phyloP scores from a whole-genome alignment of 208 protist species.

The Leishmania mexicana region DNA sequence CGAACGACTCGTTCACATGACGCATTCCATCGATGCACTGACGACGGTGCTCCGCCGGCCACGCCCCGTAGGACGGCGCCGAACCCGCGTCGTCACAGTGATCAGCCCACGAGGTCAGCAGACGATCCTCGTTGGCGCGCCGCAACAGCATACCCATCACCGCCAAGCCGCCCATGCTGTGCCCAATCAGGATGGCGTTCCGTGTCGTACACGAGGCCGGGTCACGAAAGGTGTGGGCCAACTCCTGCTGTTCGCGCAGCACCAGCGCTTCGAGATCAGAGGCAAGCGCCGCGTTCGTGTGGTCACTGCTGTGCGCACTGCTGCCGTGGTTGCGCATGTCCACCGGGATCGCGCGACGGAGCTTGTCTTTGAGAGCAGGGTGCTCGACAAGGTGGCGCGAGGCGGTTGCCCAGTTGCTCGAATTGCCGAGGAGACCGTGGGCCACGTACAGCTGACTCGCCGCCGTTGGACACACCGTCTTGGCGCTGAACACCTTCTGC shows the following conservation, averaged over 20 bases:
- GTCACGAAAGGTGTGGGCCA: constrained; percentile 13
- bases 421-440: constrained; percentile 81
- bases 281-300: constrained; percentile 69
- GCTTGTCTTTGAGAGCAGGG: constrained; percentile 31
- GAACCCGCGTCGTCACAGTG: constrained; percentile 10
- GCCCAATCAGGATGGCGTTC: constrained; percentile 66
- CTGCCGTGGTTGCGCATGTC: constrained; percentile 90
- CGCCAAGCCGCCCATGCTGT: constrained; percentile 90
- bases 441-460: constrained; percentile 58
- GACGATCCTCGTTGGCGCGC: constrained; percentile 66
- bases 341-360: constrained; percentile 51
- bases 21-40: constrained; percentile 50
- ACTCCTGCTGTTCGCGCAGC: constrained; percentile 39
- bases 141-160: constrained; percentile 72
- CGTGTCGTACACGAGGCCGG: constrained; percentile 16
- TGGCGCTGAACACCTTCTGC: constrained; percentile 31
- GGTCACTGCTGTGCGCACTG: constrained; percentile 58
- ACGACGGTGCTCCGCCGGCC: constrained; percentile 24
- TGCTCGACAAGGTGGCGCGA: constrained; percentile 50
- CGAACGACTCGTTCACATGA: constrained; percentile 58
- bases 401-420: constrained; percentile 77
- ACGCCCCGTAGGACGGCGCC: constrained; percentile 13
- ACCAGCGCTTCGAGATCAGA: constrained; percentile 73
- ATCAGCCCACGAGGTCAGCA: constrained; percentile 39
- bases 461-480: constrained; percentile 16